Base-by-base conservation (phyloP, 805 yeast genomes). In the Isabelozyma gotoi region DNA sequence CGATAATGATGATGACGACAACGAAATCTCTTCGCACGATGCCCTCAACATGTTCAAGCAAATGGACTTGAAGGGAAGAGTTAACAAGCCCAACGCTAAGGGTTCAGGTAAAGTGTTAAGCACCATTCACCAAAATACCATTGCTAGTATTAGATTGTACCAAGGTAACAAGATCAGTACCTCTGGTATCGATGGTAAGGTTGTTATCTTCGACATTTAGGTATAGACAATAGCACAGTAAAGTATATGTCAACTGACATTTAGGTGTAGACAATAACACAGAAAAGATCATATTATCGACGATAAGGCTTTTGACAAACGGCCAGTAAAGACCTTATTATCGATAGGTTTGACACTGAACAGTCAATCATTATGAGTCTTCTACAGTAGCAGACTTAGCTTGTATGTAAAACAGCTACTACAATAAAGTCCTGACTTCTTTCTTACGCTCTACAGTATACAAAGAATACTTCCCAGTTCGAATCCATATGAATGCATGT, bases 41-140 rank as follows among this genome's bases (percentile, higher is more conserved):
- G 95, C 95, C 5, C 78, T 94, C 64, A 86, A 87, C 70, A 89
- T 92, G 91, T 94, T 94, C 73, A 84, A 88, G 67, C 96, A 92
- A 66, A 73, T 94, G 77, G 99, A 94, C 68, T 78, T 92, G 63
- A 94, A 90, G 74, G 99, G 99, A 46, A 79, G 87, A 44, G 80
- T 80, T 40, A 73, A 70, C 55, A 70, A 71, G 42, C 73, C 68
- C 3, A 44, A 41, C 39, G 50, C 52, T 35, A 44, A 45, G 14
- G 62, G 60, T 66, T 43, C 62, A 62, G 53, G 55, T 29, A 65
- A 56, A 49, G 76, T 71, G 32, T 74, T 85, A 64, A 77, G 77
- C 41, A 89, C 96, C 12, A 79, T 88, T 46, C 98, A 94, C 69
- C 97, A 91, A 68, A 94, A 92, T 68, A 84, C 97, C 29, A 85